These are phyloP conservation scores for Globisporangium radiosum DNA, from an alignment of 352 stramenopile genomes.

Conservation along the genomic window DNA sequence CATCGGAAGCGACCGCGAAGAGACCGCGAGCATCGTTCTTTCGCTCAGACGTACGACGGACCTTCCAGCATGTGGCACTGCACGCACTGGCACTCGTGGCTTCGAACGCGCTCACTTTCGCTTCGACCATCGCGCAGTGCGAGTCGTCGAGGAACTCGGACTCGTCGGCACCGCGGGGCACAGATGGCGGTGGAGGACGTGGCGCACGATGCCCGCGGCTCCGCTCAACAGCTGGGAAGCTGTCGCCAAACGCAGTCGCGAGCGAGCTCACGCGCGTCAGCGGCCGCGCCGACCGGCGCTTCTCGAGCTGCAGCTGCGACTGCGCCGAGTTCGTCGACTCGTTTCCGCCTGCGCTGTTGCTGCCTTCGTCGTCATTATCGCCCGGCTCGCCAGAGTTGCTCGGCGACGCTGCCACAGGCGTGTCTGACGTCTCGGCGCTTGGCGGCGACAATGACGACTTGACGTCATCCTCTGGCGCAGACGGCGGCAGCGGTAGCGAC, in stretches of 20 bases:
- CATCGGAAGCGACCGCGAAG: background rate
- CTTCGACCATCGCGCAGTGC: conserved; percentile 31
- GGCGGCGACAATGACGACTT: background rate
- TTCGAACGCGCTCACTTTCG: conserved; percentile 37
- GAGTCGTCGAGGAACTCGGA: conserved; percentile 69
- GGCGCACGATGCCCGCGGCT: conserved; percentile 17
- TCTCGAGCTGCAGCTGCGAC: conserved; percentile 16
- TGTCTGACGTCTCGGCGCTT: background rate
- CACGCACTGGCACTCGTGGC: conserved; percentile 19
- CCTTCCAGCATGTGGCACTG: conserved; percentile 40
- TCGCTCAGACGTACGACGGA: no score
- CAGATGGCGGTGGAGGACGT: conserved; percentile 25
- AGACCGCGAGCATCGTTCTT: background rate
- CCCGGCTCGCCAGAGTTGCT: conserved; percentile 1
- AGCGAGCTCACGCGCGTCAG: conserved; percentile 50
- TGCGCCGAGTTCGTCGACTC: conserved; percentile 7
- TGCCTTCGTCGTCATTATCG: conserved; percentile 3
- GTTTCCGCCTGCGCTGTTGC: conserved; percentile 3
- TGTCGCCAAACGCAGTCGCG: conserved; percentile 50
- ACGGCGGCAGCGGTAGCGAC: background rate
- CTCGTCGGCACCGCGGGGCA: conserved; percentile 27
- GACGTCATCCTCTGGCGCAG: background rate
- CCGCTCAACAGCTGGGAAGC: conserved; percentile 11
- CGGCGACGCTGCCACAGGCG: background rate
- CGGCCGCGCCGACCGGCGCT: conserved; percentile 48